Percentiles rank a stretch among this genome's conserved stretches.
Evolutionary conservation across 306 rosid genomes (phyloP).

Genomic region (Inga laurina): DNA sequence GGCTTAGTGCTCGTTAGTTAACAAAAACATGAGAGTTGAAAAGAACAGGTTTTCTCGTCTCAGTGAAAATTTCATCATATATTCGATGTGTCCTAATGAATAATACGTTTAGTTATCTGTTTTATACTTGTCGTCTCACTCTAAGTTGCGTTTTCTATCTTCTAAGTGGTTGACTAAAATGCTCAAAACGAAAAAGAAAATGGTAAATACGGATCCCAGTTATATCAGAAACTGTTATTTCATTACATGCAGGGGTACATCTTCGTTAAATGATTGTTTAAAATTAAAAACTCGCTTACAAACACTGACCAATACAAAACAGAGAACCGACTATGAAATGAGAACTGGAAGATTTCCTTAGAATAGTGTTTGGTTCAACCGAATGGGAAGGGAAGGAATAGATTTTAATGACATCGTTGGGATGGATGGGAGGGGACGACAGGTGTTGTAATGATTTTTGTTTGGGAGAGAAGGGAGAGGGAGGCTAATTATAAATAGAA

Average conservation of each 20-base stretch:
- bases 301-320: not conserved
- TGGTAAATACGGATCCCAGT: not conserved
- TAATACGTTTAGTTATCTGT: not conserved
- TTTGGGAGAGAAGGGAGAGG: not conserved
- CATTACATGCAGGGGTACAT: conserved; percentile 5
- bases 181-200: not conserved
- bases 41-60: not conserved
- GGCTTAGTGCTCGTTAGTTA: conserved; percentile 8
- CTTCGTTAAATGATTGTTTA: not conserved
- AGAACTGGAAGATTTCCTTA: conserved; percentile 52
- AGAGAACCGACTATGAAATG: conserved; percentile 37
- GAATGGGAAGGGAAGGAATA: too few species aligned
- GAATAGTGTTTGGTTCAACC: not conserved
- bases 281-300: not conserved
- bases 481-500: too few species aligned
- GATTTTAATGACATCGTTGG: not conserved
- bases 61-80: not conserved
- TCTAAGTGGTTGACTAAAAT: not conserved
- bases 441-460: not conserved
- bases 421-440: not conserved
- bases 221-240: not conserved
- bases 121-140: not conserved
- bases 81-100: not conserved
- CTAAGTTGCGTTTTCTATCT: not conserved
- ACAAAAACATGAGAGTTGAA: not conserved